Evolutionary conservation across 2,329 filamentous ascomycete genomes (phyloP), one percentile per base, ranked within the genome.

Genomic region (Hypoxylon sp.): DNA sequence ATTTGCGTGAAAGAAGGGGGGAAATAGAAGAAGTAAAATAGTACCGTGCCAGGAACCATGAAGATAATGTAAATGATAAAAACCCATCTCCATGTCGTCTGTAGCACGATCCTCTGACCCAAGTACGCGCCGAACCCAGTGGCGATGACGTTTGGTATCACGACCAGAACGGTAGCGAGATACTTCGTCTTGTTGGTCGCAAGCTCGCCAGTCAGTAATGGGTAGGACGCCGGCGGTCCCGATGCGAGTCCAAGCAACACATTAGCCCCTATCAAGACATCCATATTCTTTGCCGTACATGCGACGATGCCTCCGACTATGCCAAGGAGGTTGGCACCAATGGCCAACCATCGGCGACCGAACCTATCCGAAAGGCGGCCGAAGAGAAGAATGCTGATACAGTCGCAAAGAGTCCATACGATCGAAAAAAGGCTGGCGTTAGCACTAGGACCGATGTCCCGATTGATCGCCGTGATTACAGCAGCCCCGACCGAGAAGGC

Each of bases 11-110:
- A 74, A 1, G 71, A 71, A 8, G 70, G 71, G 1, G 71, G 71
- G 47, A 67, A 63, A 47, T 74, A 74, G 47, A 72, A 74, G 48
- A 74, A 61, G 55, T 59, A 69, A 33, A 62, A 69, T 5, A 74
- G 55, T 4, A 66, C 17, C 2, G 68, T 64, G 17, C 59, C 66
- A 8, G 67, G 55, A 35, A 63, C 66, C 62, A 72, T 69, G 51
- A 68, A 63, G 31, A 74, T 73, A 57, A 74, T 70, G 50, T 71
- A 70, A 55, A 74, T 74, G 51, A 71, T 71, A 57, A 67, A 74
- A n/a, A 72, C 70, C 72, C 72, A 74, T 52, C 72, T 54, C 72
- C 72, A 74, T 29, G 59, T 66, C 3, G 67, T 61, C 24, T 44
- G 24, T 6, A 64, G 44, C 26, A 62, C 70, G 29, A 74, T 63